A percentile compares a stretch with the other conserved stretches of the same genome.
These are phyloP conservation scores for Sechiopsis laciniata DNA, from an alignment of 306 rosid genomes.

Conservation along the genomic window DNA sequence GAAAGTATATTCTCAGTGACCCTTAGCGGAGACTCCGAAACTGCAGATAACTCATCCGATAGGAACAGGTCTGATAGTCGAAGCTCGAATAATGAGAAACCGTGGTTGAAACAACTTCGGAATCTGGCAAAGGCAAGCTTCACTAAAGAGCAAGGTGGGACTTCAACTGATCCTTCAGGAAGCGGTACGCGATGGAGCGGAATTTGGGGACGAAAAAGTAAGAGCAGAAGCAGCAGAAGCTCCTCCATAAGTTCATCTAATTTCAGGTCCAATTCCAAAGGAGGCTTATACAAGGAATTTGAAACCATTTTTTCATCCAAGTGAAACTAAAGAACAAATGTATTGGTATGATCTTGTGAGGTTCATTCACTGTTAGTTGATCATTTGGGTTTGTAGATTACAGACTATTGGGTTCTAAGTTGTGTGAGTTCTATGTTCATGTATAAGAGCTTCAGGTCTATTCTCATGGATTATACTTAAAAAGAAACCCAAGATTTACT, in stretches of 20 bases:
- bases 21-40: constrained; percentile 24
- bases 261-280: constrained; percentile 46
- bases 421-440: background rate
- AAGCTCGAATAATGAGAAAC: constrained; percentile 50
- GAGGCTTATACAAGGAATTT: constrained; percentile 54
- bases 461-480: too few species aligned
- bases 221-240: constrained; percentile 53
- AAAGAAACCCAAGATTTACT: too few species aligned
- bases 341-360: background rate
- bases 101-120: constrained; percentile 63
- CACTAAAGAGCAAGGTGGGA: constrained; percentile 48
- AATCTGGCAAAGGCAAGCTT: constrained; percentile 66
- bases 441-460: too few species aligned
- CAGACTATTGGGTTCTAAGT: background rate
- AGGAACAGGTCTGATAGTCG: constrained; percentile 33
- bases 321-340: constrained; percentile 30
- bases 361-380: constrained; percentile 11
- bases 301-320: constrained; percentile 91
- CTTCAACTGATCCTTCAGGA: constrained; percentile 60
- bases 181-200: constrained; percentile 54
- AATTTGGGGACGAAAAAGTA: constrained; percentile 40
- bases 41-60: constrained; percentile 28
- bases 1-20: constrained; percentile 46
- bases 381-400: background rate
- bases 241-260: constrained; percentile 44